Conservation (phyloP, 306 rosid genomes). For the Cucurbita ficifolia region DNA sequence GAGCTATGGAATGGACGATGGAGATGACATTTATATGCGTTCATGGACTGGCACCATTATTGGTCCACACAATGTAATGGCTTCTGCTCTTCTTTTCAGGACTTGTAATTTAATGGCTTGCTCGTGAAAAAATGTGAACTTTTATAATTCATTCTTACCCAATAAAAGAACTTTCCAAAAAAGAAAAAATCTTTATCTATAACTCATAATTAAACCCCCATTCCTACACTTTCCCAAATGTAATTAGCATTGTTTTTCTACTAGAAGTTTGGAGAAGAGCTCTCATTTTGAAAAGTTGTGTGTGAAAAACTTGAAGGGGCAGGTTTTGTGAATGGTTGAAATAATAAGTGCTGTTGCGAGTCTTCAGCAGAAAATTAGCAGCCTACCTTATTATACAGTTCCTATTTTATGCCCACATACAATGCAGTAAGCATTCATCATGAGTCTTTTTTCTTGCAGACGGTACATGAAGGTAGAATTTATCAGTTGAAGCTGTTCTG, state of each 20-base stretch:
- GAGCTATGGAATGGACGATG: slow-evolving; percentile 83
- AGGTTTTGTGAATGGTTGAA: not conserved
- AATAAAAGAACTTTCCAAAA: not conserved
- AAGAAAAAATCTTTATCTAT: not conserved
- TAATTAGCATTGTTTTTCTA: not conserved
- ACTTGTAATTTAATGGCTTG: not conserved
- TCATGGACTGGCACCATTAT: slow-evolving; percentile 88
- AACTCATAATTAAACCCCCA: no score
- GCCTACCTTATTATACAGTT: not conserved
- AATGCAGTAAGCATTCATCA: not conserved
- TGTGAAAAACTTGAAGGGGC: not conserved
- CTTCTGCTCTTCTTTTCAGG: not conserved
- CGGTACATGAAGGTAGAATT: slow-evolving; percentile 98
- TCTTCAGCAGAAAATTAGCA: not conserved
- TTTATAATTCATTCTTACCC: not conserved
- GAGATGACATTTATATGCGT: slow-evolving; percentile 97
- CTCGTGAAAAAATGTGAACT: not conserved
- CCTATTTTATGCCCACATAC: not conserved
- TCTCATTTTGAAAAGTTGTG: not conserved
- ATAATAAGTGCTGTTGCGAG: not conserved
- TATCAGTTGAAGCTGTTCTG: slow-evolving; percentile 97
- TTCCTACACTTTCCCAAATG: not conserved
- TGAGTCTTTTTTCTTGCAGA: slow-evolving; percentile 26
- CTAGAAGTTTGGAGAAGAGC: not conserved
- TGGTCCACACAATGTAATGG: slow-evolving; percentile 93